These are phyloP conservation scores for Anaeromyces robustus DNA, from an alignment of 192 early-diverging fungal genomes.

Conservation along the genomic window DNA sequence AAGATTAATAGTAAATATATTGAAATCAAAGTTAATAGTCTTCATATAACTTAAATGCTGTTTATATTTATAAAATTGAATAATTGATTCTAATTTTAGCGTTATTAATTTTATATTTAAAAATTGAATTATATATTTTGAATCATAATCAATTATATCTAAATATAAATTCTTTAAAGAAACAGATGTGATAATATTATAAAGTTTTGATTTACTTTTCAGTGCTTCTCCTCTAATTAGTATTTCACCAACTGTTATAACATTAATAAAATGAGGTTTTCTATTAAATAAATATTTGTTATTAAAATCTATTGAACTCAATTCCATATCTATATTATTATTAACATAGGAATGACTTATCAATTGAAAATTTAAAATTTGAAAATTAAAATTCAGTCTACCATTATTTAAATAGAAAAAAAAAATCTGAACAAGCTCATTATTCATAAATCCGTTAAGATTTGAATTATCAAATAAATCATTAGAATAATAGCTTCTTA, in stretches of 20 bases:
- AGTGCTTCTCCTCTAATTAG: neutral
- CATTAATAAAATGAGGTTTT: neutral
- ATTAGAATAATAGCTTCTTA: neutral
- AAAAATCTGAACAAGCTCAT: neutral
- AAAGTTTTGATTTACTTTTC: neutral
- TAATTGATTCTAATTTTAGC: neutral
- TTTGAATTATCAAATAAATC: neutral
- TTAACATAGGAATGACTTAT: neutral
- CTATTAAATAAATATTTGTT: neutral
- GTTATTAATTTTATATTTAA: neutral
- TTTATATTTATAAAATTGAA: neutral
- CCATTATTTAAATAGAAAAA: neutral
- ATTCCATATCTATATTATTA: too few species aligned
- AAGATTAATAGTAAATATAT: neutral
- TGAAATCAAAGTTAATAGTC: neutral
- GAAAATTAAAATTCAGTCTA: neutral
- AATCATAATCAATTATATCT: neutral
- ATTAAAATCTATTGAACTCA: too few species aligned
- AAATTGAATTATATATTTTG: neutral
- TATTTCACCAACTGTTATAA: neutral
- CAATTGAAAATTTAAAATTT: neutral
- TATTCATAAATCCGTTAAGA: neutral
- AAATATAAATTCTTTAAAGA: neutral
- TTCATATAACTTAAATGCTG: neutral
- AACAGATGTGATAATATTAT: neutral